A percentile compares a stretch with the other conserved stretches of the same genome.
Conservation (phyloP, 2,329 filamentous ascomycete genomes). For the Rugonectria rugulosa region DNA sequence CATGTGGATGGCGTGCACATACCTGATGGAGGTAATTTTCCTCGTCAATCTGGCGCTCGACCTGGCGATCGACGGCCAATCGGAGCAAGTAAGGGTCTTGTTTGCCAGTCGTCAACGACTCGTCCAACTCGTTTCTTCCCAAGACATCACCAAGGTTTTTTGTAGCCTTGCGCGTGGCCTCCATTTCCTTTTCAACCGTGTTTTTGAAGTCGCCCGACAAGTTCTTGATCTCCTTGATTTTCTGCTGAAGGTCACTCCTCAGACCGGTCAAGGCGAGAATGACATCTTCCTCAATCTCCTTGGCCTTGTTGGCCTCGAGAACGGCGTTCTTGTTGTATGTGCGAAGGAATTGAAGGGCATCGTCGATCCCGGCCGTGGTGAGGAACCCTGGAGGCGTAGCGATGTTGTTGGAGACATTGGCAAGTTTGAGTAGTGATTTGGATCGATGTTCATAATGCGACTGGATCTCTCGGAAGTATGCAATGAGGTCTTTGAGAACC, state of each 20-base stretch:
- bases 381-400: conserved; percentile 79
- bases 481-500: conserved; percentile 90
- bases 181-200: conserved; percentile 93
- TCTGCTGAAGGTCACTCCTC: conserved; percentile 87
- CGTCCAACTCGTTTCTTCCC: conserved; percentile 80
- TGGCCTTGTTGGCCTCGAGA: conserved; percentile 84
- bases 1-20: conserved; percentile 41
- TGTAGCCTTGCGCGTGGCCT: conserved; percentile 80
- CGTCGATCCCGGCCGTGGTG: conserved; percentile 81
- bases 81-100: conserved; percentile 91
- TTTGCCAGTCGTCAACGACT: conserved; percentile 77
- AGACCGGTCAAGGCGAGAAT: conserved; percentile 86
- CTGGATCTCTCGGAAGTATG: conserved; percentile 93
- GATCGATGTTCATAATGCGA: conserved; percentile 85
- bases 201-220: conserved; percentile 97
- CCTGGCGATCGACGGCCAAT: conserved; percentile 84
- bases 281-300: conserved; percentile 90
- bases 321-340: conserved; percentile 84
- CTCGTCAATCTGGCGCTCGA: conserved; percentile 93
- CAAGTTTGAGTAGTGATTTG: conserved; percentile 83
- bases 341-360: conserved; percentile 82
- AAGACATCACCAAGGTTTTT: conserved; percentile 82
- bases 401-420: conserved; percentile 84
- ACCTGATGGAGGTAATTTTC: conserved; percentile 96
- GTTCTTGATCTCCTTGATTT: conserved; percentile 98